Base-by-base conservation (phyloP, 73 alveolate genomes). In the Diophrys sp. region DNA sequence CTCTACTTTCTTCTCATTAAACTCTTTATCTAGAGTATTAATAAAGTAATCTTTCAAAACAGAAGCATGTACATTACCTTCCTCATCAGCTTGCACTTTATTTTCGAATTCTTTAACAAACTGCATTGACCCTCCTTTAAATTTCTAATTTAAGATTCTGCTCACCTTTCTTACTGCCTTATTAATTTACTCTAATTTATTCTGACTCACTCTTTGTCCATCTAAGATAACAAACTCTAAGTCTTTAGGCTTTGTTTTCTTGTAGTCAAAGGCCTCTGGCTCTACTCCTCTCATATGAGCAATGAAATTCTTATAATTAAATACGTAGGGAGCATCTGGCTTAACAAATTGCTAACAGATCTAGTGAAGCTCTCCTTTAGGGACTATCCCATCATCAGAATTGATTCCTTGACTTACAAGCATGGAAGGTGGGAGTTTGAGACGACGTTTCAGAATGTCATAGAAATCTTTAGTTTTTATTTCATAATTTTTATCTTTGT, bases 141-240 rank as follows among this genome's bases (percentile, higher is more conserved):
- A 77, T 29, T 33, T 56, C 26, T 30, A 29, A 25, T 75, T 81
- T 31, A 86, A 75, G 29, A 67, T 71, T 34, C 93, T 72, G 28
- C 79, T 70, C 79, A 86, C 87, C 54, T 80, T 86, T 11, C 56
- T 75, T 27, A 84, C 33, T 24, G 74, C 31, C 23, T 29, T 74
- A 34, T 86, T 29, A 67, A 80, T 86, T 26, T 29, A 27, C 55
- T 86, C 93, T 26, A 76, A 33, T 29, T 80, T 86, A 70, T 86
- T 86, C 0, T 25, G 56, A 31, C 89, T 86, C 1, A 80, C 93
- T 69, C 73, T 86, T 67, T 86, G 70, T 23, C 74, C 44, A 68
- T 86, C 93, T 1, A 86, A 54, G 0, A 80, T 67, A 62, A 62
- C 67, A 76, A 69, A 74, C 54, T 26, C 31, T 57, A 1, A 84